A percentile compares a stretch with the other conserved stretches of the same genome.
These are phyloP conservation scores for Porodaedalea pini DNA, from an alignment of 1,284 basidiomycete species.

Conservation along the genomic window DNA sequence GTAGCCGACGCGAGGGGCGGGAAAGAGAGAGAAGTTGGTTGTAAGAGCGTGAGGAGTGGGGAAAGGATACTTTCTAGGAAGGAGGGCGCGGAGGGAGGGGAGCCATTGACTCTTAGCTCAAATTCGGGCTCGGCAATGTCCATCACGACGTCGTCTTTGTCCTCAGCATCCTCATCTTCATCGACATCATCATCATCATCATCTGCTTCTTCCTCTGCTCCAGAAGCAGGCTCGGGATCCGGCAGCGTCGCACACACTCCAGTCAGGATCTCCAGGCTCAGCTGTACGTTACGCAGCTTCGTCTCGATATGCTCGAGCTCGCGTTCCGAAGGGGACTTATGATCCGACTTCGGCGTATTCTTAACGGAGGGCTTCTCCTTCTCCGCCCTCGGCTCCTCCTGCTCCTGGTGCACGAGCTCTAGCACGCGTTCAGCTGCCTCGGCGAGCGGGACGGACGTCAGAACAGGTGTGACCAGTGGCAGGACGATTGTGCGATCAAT, in stretches of 20 bases:
- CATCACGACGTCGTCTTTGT: constrained; percentile 29
- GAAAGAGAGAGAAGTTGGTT: constrained; percentile 77
- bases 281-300: constrained; percentile 67
- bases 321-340: constrained; percentile 63
- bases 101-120: constrained; percentile 14
- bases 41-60: constrained; percentile 64
- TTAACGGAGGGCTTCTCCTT: constrained; percentile 60
- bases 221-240: constrained; percentile 50
- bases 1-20: constrained; percentile 52
- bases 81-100: constrained; percentile 26
- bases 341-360: constrained; percentile 63
- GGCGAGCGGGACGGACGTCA: constrained; percentile 59
- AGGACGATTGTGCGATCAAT: constrained; percentile 70
- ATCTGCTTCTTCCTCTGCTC: constrained; percentile 28
- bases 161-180: constrained; percentile 30
- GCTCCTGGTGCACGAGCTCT: constrained; percentile 48
- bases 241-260: constrained; percentile 85
- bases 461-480: constrained; percentile 67
- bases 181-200: constrained; percentile 34
- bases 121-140: constrained; percentile 33
- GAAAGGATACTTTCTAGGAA: constrained; percentile 50
- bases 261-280: constrained; percentile 83
- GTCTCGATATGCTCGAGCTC: constrained; percentile 75
- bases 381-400: constrained; percentile 42
- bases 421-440: constrained; percentile 51